phyloP scores from a whole-genome alignment of 2,329 filamentous ascomycete species.

The Ophiocordyceps camponoti-leonardi region DNA sequence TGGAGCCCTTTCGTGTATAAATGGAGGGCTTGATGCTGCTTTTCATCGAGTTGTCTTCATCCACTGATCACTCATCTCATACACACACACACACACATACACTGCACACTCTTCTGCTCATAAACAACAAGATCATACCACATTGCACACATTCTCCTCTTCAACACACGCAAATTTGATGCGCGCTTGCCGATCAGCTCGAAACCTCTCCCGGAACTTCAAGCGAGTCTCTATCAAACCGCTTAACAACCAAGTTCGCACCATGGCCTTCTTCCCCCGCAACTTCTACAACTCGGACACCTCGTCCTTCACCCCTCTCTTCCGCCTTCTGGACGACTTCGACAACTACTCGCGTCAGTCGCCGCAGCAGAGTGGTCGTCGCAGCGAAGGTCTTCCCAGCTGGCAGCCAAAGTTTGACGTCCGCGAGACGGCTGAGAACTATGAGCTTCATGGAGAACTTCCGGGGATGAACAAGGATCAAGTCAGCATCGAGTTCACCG shows the following conservation, averaged over 20 bases:
- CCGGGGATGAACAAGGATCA: conserved; percentile 60
- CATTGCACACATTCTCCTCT: conserved; percentile 6
- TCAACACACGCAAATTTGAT: conserved; percentile 3
- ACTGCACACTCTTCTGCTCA: neutral
- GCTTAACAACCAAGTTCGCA: conserved; percentile 14
- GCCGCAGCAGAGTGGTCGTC: conserved; percentile 10
- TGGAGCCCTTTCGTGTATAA: conserved; percentile 11
- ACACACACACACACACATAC: neutral
- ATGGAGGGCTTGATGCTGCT: conserved; percentile 4
- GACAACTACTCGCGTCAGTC: conserved; percentile 33
- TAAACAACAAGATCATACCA: conserved; percentile 1
- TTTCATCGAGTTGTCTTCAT: neutral
- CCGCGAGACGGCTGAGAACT: conserved; percentile 48
- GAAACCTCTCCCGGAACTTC: conserved; percentile 10
- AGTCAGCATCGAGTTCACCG: conserved; percentile 62
- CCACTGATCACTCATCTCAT: neutral
- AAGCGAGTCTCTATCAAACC: conserved; percentile 9
- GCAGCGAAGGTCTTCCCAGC: conserved; percentile 20
- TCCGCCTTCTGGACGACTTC: conserved; percentile 48
- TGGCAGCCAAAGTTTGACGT: conserved; percentile 70
- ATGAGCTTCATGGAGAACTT: conserved; percentile 68
- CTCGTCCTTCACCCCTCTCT: conserved; percentile 39
- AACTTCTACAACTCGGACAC: conserved; percentile 26
- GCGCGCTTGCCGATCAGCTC: conserved; percentile 8
- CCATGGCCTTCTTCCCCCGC: conserved; percentile 44